Conservation (phyloP, 2,329 filamentous ascomycete genomes). For the Fusarium torreyae region DNA sequence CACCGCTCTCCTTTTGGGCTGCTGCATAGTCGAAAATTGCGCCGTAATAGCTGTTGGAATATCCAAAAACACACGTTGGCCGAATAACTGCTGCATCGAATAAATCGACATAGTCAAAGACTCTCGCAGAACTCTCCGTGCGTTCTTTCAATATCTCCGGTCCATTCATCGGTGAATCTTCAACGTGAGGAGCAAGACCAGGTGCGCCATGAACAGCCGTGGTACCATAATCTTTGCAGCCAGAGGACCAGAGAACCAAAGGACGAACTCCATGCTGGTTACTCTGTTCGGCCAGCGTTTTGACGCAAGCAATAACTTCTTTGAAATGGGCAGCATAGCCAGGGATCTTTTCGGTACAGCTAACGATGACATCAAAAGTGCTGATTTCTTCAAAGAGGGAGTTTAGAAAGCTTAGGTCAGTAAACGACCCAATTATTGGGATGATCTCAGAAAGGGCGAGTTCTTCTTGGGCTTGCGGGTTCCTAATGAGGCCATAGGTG, state of each 20-base stretch:
- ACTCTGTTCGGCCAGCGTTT: constrained; percentile 52
- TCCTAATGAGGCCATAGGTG: constrained; percentile 62
- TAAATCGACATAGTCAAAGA: constrained; percentile 55
- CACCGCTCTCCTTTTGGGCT: constrained; percentile 34
- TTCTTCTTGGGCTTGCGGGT: constrained; percentile 46
- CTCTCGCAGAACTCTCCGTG: constrained; percentile 49
- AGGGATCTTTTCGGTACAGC: constrained; percentile 58
- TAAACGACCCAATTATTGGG: constrained; percentile 59
- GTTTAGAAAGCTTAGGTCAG: constrained; percentile 51
- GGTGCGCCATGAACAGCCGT: constrained; percentile 54
- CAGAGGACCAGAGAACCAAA: constrained; percentile 62
- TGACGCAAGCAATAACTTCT: constrained; percentile 55
- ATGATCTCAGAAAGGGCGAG: constrained; percentile 57
- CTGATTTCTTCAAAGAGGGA: constrained; percentile 44
- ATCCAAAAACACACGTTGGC: constrained; percentile 64
- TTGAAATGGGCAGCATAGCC: constrained; percentile 60
- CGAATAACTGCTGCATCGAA: constrained; percentile 63
- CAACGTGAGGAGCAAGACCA: constrained; percentile 59
- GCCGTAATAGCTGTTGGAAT: constrained; percentile 62
- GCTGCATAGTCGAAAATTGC: constrained; percentile 56
- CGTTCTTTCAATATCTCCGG: constrained; percentile 51
- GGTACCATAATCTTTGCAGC: constrained; percentile 66
- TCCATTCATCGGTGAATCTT: constrained; percentile 57
- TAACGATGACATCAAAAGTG: constrained; percentile 61
- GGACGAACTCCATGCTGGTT: constrained; percentile 55